Conservation (phyloP, 2,329 filamentous ascomycete species). For the Diaporthe sp. region DNA sequence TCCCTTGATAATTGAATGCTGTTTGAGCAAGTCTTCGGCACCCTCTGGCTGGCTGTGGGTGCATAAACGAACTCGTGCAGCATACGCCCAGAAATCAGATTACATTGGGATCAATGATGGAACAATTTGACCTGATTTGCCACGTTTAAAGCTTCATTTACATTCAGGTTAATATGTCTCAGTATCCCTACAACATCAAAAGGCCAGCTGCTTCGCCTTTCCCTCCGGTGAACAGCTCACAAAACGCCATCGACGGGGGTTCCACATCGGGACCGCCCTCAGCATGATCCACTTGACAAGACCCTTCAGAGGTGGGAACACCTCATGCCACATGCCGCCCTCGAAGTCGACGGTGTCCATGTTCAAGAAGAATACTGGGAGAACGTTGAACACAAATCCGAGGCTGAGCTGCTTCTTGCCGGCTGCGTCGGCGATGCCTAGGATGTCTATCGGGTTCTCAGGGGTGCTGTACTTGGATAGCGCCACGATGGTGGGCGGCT, state of each 20-base stretch:
- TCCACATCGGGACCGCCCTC: constrained; percentile 40
- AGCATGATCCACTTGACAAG: constrained; percentile 36
- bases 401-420: constrained; percentile 43
- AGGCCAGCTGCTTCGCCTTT: constrained; percentile 37
- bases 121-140: no score
- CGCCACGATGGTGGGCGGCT: constrained; percentile 41
- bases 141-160: no score
- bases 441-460: constrained; percentile 42
- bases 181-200: neutral
- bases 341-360: constrained; percentile 44
- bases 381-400: constrained; percentile 41
- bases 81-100: neutral
- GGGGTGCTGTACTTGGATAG: constrained; percentile 42
- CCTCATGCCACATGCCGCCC: constrained; percentile 44
- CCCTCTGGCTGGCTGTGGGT: no score
- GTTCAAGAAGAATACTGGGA: constrained; percentile 44
- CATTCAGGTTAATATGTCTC: no score
- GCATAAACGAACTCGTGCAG: neutral
- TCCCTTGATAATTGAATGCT: no score
- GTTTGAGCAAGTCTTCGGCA: no score
- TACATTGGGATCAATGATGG: no score
- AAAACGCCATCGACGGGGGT: constrained; percentile 43
- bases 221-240: constrained; percentile 39
- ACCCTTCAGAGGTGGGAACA: constrained; percentile 41
- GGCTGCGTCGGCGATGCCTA: constrained; percentile 41